Evolutionary conservation across 768 basidiomycete species (phyloP).

Genomic region (Russula sp.): DNA sequence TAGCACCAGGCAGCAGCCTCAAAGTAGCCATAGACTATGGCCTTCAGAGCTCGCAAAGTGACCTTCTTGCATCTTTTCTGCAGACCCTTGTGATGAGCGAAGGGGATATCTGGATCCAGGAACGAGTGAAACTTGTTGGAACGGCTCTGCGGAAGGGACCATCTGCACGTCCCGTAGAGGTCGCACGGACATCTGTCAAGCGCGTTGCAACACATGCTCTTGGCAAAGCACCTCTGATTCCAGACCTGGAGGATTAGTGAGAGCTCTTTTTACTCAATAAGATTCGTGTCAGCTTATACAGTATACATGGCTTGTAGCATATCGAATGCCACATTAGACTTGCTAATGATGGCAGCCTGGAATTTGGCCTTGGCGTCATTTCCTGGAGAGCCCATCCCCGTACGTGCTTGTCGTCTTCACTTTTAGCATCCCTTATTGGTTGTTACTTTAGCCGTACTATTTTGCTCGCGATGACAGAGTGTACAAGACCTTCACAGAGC

Average conservation of each 20-base stretch:
- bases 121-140: constrained; percentile 63
- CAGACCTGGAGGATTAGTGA: constrained; percentile 87
- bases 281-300: not conserved
- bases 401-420: constrained; percentile 38
- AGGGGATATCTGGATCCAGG: constrained; percentile 82
- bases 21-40: constrained; percentile 92
- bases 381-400: constrained; percentile 67
- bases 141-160: constrained; percentile 67
- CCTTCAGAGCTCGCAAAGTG: constrained; percentile 72
- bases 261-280: constrained; percentile 34
- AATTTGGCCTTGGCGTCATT: constrained; percentile 56
- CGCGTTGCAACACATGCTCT: constrained; percentile 87
- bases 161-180: constrained; percentile 68
- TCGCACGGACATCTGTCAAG: constrained; percentile 72
- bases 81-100: constrained; percentile 97
- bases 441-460: constrained; percentile 57
- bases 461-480: constrained; percentile 93
- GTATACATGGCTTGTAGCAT: constrained; percentile 48
- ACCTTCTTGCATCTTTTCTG: constrained; percentile 87
- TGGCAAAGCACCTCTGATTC: constrained; percentile 72
- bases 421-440: constrained; percentile 9
- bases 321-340: constrained; percentile 85
- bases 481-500: constrained; percentile 62
- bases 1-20: constrained; percentile 62
- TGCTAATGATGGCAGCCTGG: constrained; percentile 86